Evolutionary conservation across 306 rosid species (phyloP), one percentile per base, ranked within the genome.

Genomic region (Quercus bicolor): DNA sequence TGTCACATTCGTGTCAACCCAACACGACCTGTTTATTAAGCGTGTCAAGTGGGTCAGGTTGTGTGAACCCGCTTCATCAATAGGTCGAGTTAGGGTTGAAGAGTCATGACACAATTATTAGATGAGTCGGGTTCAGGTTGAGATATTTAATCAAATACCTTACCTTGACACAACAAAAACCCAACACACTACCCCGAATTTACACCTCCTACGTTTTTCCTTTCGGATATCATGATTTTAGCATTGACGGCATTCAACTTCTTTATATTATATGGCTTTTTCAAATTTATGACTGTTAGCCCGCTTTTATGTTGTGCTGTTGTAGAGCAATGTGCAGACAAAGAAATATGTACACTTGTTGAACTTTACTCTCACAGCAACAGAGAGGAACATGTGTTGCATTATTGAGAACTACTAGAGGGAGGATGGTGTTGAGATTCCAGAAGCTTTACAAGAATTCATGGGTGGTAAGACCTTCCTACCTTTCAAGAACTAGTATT

Each of bases 311-410:
- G 10, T 83, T 77, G 43, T 66, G 60, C 61, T 75, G 57, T 73
- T 85, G 79, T 93, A 95, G 98, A 82, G 81, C 90, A 92, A 90
- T 59, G 96, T 87, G 76, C 94, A 92, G 75, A 64, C 87, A 53
- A 92, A 95, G 92, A 92, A 91, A 77, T 92, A 92, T 19, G 90
- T 81, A 68, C 98, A 95, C 80, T 77, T 88, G 83, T 80, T 95
- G 86, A 95, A 95, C 89, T 92, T 94, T 37, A 95, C 98, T 23
- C 97, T 95, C 77, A 92, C 96, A 3, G 93, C 98, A 23, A 95
- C 97, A 2, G 93, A 92, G 91, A 87, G 98, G 88, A 95, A 92
- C 79, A 56, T 95, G 28, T 95, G 98, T 83, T 89, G 96, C 92
- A 92, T 95, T 82, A 95, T 95, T 5, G 98, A 92, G 87, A 95